phyloP scores from a whole-genome alignment of 2,329 filamentous ascomycete genomes.

The Nannizzia gypsea region DNA sequence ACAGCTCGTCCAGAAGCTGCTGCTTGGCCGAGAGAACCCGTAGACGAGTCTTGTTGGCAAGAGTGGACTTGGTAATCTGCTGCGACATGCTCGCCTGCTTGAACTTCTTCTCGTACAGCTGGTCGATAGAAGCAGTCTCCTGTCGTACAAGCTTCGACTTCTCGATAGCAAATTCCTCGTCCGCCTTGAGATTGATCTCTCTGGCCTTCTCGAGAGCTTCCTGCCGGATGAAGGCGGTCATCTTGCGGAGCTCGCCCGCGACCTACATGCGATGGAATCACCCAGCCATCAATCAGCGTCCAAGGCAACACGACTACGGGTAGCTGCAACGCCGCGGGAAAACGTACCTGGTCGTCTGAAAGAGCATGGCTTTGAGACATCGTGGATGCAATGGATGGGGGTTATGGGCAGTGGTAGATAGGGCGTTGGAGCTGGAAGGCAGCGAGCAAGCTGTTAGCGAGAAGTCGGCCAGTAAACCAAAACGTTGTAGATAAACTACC shows the following conservation, averaged over 20 bases:
- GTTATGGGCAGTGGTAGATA: neutral
- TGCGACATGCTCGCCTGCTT: slow-evolving; percentile 97
- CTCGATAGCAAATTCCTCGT: slow-evolving; percentile 97
- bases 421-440: neutral
- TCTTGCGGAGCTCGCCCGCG: slow-evolving; percentile 96
- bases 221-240: slow-evolving; percentile 99
- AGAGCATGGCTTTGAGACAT: slow-evolving; percentile 93
- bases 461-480: neutral
- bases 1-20: slow-evolving; percentile 80
- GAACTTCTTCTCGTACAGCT: slow-evolving; percentile 94
- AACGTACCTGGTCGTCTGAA: slow-evolving; percentile 84
- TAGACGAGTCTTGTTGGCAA: slow-evolving; percentile 91
- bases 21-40: slow-evolving; percentile 78
- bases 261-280: slow-evolving; percentile 48
- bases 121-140: slow-evolving; percentile 87
- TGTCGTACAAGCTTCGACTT: slow-evolving; percentile 97
- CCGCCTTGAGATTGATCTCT: slow-evolving; percentile 96
- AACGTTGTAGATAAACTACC: neutral
- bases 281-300: neutral
- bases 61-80: slow-evolving; percentile 93
- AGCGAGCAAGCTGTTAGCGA: neutral
- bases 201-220: slow-evolving; percentile 93
- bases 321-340: slow-evolving; percentile 7
- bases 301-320: neutral
- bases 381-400: slow-evolving; percentile 31